Evolutionary conservation across 2,329 filamentous ascomycete genomes (phyloP).

Genomic region (Arthrobotrys entomopaga): DNA sequence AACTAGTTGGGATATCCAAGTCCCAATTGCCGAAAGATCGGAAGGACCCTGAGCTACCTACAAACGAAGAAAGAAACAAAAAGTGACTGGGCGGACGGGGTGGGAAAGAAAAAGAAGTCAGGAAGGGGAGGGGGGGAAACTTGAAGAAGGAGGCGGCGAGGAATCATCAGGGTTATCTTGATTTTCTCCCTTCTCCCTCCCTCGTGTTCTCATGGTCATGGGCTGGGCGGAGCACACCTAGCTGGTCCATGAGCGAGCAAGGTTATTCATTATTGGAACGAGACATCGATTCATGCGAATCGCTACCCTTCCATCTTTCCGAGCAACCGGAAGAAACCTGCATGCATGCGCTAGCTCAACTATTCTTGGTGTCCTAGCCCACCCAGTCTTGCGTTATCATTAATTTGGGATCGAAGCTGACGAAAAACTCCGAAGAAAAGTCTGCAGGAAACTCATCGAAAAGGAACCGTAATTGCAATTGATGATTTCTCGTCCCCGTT

Average conservation of each 20-base stretch:
- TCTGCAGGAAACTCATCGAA: slow-evolving; percentile 3
- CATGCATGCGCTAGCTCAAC: slow-evolving; percentile 24
- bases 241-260: slow-evolving; percentile 30
- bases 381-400: slow-evolving; percentile 39
- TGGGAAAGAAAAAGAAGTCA: background rate
- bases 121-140: slow-evolving; percentile 6
- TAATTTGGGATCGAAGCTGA: background rate
- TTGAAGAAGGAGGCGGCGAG: slow-evolving; percentile 6
- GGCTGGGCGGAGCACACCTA: slow-evolving; percentile 14
- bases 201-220: slow-evolving; percentile 15
- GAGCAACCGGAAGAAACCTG: slow-evolving; percentile 32
- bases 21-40: slow-evolving; percentile 1
- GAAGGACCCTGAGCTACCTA: slow-evolving; percentile 30
- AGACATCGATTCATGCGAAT: slow-evolving; percentile 46
- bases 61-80: slow-evolving; percentile 9
- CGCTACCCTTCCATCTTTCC: slow-evolving; percentile 22
- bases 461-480: slow-evolving; percentile 15
- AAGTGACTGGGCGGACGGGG: background rate
- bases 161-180: slow-evolving; percentile 33
- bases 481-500: no score
- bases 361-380: slow-evolving; percentile 10
- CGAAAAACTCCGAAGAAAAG: background rate
- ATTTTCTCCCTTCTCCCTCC: slow-evolving; percentile 11
- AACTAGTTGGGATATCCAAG: slow-evolving; percentile 3
- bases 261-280: slow-evolving; percentile 27